These are phyloP conservation scores for Phaeosphaeriaceae sp. DNA, from an alignment of 2,329 filamentous ascomycete species.

Conservation along the genomic window DNA sequence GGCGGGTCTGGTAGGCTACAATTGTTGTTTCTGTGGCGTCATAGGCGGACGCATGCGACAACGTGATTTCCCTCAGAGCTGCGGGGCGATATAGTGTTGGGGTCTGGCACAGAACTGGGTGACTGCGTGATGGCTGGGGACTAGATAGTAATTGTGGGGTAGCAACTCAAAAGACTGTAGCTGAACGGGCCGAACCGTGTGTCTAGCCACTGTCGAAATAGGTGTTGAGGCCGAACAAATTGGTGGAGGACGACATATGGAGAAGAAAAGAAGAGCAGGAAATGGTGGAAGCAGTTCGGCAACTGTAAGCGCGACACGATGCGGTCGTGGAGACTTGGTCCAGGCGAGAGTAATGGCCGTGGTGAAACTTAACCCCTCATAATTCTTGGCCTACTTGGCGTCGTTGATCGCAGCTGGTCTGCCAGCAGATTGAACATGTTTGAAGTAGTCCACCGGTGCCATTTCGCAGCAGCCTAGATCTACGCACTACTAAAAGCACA, in stretches of 20 bases:
- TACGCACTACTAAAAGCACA: neutral
- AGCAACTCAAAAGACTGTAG: slow-evolving; percentile 24
- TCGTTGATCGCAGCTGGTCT: too few relatives aligned
- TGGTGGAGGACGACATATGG: slow-evolving; percentile 46
- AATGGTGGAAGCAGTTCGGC: slow-evolving; percentile 24
- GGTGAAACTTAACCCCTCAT: neutral
- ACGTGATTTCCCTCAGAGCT: neutral
- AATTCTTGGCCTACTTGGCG: too few relatives aligned
- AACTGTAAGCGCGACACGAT: slow-evolving; percentile 44
- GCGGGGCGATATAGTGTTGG: neutral
- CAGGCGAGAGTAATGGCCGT: slow-evolving; percentile 16
- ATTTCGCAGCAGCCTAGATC: neutral
- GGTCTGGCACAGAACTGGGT: slow-evolving; percentile 19
- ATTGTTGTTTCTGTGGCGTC: slow-evolving; percentile 29
- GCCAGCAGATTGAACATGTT: too few relatives aligned
- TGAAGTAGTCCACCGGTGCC: neutral
- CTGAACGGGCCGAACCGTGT: slow-evolving; percentile 34
- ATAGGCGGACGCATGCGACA: slow-evolving; percentile 16
- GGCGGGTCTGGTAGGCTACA: slow-evolving; percentile 13
- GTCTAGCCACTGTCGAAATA: slow-evolving; percentile 48
- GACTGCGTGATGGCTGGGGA: slow-evolving; percentile 17
- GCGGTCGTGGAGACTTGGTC: slow-evolving; percentile 33
- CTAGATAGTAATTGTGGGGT: slow-evolving; percentile 34
- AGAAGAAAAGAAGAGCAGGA: slow-evolving; percentile 26
- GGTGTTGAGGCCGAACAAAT: slow-evolving; percentile 42